Evolutionary conservation across 192 early-diverging fungal species (phyloP).

Genomic region (Cladochytrium replicatum): DNA sequence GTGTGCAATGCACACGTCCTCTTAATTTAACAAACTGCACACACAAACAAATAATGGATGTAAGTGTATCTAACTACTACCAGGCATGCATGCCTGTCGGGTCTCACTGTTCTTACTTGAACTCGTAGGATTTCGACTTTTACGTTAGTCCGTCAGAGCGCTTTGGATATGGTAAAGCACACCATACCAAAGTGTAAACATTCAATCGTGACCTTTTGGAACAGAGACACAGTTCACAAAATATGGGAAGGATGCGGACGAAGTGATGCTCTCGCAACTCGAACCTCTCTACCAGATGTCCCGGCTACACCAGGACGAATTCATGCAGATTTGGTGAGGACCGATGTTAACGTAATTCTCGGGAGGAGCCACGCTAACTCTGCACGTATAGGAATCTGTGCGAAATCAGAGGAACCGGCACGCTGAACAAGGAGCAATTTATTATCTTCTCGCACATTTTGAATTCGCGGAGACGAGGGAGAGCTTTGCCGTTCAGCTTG

Average conservation of each 20-base stretch:
- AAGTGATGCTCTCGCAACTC: constrained; percentile 30
- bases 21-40: too few species aligned
- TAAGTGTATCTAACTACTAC: too few species aligned
- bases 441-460: constrained; percentile 39
- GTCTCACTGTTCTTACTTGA: background rate
- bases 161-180: constrained; percentile 21
- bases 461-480: constrained; percentile 30
- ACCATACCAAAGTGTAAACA: background rate
- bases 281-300: constrained; percentile 38
- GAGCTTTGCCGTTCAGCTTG: constrained; percentile 31
- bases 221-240: constrained; percentile 35
- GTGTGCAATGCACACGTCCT: too few species aligned
- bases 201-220: background rate
- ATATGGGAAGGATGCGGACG: constrained; percentile 28
- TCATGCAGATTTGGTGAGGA: constrained; percentile 38
- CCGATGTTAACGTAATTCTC: background rate
- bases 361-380: too few species aligned
- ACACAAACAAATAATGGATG: too few species aligned
- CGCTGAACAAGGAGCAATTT: constrained; percentile 41
- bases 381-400: background rate
- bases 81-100: too few species aligned
- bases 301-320: constrained; percentile 30
- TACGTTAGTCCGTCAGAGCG: constrained; percentile 38
- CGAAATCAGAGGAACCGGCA: constrained; percentile 19
- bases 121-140: constrained; percentile 33